Percentiles rank a stretch among this genome's conserved stretches.
These are phyloP conservation scores for Ceratocystiopsis sp. DNA, from an alignment of 2,329 filamentous ascomycete species.

Conservation along the genomic window DNA sequence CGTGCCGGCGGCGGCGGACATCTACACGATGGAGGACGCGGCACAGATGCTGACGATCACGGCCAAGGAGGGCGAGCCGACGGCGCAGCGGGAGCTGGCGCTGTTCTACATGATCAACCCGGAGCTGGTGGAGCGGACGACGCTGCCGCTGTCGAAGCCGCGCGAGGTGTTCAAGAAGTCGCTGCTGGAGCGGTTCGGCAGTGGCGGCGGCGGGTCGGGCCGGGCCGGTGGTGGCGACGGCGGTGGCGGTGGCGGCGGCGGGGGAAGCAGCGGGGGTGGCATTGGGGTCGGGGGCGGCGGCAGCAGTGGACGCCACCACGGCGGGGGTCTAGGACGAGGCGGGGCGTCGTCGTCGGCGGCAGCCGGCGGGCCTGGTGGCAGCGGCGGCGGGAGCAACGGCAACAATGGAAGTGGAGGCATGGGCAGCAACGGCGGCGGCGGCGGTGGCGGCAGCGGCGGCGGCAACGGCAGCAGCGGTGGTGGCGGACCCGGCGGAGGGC, in stretches of 20 bases:
- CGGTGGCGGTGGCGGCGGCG: constrained; percentile 1
- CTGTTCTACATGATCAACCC: constrained; percentile 88
- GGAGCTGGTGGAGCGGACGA: constrained; percentile 63
- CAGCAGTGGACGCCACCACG: no score
- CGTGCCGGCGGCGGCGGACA: no score
- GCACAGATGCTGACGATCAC: constrained; percentile 84
- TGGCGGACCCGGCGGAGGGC: no score
- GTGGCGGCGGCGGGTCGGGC: constrained; percentile 17
- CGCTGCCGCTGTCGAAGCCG: constrained; percentile 68
- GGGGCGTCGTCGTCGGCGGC: constrained; percentile 9
- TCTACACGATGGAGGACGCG: constrained; percentile 55
- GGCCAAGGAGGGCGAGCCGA: constrained; percentile 76
- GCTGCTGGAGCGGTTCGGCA: constrained; percentile 46
- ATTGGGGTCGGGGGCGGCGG: no score
- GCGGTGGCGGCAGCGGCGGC: no score
- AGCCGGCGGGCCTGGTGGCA: not conserved
- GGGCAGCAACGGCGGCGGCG: no score
- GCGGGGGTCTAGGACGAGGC: no score
- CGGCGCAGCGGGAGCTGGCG: constrained; percentile 81
- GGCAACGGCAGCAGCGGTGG: no score
- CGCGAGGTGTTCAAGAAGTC: constrained; percentile 82
- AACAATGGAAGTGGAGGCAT: no score
- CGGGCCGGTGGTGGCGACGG: constrained; percentile 8
- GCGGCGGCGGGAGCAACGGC: no score
- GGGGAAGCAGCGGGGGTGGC: no score